Conservation (phyloP, 176 grass and related monocot genomes). For the Chloris gayana region DNA sequence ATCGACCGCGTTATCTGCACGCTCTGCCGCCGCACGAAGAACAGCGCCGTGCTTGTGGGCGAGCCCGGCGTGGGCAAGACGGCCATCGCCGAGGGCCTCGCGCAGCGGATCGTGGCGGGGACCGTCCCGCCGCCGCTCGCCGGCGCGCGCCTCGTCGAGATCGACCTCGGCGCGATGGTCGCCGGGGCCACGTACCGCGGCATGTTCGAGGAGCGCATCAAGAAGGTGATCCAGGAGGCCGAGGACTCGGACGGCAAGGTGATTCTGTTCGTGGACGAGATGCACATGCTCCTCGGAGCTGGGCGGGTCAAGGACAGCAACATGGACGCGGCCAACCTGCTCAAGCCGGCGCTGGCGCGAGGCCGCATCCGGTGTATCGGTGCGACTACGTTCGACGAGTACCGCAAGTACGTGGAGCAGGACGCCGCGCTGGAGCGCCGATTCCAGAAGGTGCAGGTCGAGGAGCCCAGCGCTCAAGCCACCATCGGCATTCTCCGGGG, state of each 20-base stretch:
- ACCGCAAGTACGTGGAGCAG: not conserved
- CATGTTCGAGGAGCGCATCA: conserved; percentile 62
- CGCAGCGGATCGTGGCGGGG: conserved; percentile 56
- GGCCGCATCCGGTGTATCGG: not conserved
- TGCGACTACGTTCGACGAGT: not conserved
- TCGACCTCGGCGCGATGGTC: conserved; percentile 57
- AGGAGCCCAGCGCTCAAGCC: not conserved
- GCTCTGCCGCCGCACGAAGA: conserved; percentile 53
- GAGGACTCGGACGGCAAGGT: conserved; percentile 27
- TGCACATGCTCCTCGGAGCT: not conserved
- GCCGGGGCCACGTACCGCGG: conserved; percentile 56
- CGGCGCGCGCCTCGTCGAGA: conserved; percentile 50
- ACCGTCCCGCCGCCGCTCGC: conserved; percentile 17
- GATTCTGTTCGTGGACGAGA: not conserved
- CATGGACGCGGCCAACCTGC: not conserved
- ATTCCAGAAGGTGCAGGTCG: not conserved
- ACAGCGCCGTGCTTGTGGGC: conserved; percentile 59
- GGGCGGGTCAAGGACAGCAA: not conserved
- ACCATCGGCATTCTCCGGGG: not conserved
- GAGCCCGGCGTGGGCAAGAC: conserved; percentile 74
- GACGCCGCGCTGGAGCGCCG: not conserved
- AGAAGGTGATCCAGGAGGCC: conserved; percentile 67
- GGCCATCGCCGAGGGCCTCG: conserved; percentile 68
- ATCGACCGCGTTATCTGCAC: conserved; percentile 58
- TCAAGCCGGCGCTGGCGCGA: not conserved